These are phyloP conservation scores for Apophysomyces elegans DNA, from an alignment of 371 early-diverging fungal species.

Conservation along the genomic window DNA sequence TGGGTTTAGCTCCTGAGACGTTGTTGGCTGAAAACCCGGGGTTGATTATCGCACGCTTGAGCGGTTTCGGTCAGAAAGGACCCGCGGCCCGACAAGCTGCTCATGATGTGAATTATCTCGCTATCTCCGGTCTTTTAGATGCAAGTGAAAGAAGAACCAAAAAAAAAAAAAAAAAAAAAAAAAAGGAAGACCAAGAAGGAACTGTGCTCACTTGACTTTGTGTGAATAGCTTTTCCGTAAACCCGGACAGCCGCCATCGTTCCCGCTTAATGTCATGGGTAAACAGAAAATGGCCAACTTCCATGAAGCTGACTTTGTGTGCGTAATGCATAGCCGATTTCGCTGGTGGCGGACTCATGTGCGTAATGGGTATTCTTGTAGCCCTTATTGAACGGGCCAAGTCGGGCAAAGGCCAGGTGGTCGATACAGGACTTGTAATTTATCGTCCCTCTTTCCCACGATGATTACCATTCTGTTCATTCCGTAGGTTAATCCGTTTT, in stretches of 20 bases:
- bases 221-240: constrained; percentile 59
- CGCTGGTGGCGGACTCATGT: constrained; percentile 77
- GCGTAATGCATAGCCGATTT: constrained; percentile 60
- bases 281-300: constrained; percentile 10
- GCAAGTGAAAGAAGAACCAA: constrained; percentile 30
- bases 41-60: constrained; percentile 69
- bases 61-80: constrained; percentile 75
- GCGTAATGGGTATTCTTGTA: constrained; percentile 70
- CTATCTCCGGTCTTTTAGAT: constrained; percentile 69
- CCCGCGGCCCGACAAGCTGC: constrained; percentile 66
- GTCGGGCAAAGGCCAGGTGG: constrained; percentile 74
- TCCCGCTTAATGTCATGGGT: constrained; percentile 71
- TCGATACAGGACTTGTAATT: constrained; percentile 74
- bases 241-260: constrained; percentile 60
- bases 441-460: constrained; percentile 8
- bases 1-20: constrained; percentile 72
- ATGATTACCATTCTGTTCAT: too few species aligned
- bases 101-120: constrained; percentile 80
- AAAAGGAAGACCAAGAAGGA: neutral
- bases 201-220: neutral
- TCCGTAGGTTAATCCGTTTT: neutral
- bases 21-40: constrained; percentile 59
- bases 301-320: neutral
- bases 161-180: too few species aligned
- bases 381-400: constrained; percentile 65